Base-by-base conservation (phyloP, 2,329 filamentous ascomycete genomes). In the Curvularia eragrostidis region DNA sequence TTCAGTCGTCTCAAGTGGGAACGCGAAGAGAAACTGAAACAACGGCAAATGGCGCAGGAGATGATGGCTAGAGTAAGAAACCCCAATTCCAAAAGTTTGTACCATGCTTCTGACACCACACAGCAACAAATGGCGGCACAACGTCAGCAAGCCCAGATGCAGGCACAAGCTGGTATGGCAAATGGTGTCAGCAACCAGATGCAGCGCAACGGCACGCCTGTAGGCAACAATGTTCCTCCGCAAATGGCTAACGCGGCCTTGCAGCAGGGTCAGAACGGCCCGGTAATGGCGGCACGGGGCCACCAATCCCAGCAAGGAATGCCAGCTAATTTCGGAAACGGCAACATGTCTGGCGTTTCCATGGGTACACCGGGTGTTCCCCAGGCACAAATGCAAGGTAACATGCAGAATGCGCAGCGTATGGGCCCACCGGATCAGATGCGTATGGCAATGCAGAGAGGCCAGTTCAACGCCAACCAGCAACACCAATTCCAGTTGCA, bases 1-100 rank as follows among this genome's bases (percentile, higher is more conserved):
- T 97, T 97, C 74, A 97, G 93, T 72, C 84, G 91, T 51, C 84
- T 97, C 72, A 93, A 95, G 67, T 89, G 90, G 79, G 94, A 98
- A 72, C 87, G 91, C 43, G 94, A 98, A 67, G 83, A 93, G 71
- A 86, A 87, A 70, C 70, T 84, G 52, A 70, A 70, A 49, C 79
- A 82, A 56, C 84, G 86, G 74, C 81, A 84, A 68, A 80, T 85
- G 70, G 81, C 84, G 58, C 85, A 87, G 67, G 85, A 89, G 56
- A 77, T 71, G 58, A 82, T 66, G 43, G 66, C 71, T 66, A 77
- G 82, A 70, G 83, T 84, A 78, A 67, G 72, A 19, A 23, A 63
- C 13, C 13, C 21, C 7, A 18, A 12, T 8, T 10, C 9, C 19
- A 6, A 15, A 19, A 42, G 24, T 15, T 21, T 19, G 23, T 34